A percentile compares a stretch with the other conserved stretches of the same genome.
Conservation (phyloP, 2,329 filamentous ascomycete genomes). For the Epichloe uncinata region DNA sequence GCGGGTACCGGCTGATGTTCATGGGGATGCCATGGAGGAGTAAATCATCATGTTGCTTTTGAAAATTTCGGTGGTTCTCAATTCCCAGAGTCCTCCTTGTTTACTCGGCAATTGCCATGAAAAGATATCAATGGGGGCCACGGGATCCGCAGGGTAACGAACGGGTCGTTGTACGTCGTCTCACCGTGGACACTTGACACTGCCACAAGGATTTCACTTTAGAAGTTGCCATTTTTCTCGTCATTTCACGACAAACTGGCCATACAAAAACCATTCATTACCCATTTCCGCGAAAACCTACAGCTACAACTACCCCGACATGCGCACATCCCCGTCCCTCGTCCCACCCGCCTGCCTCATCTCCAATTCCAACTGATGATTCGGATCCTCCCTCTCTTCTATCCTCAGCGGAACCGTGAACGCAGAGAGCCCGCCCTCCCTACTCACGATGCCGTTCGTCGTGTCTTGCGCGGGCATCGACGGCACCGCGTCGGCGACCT, state of each 20-base stretch:
- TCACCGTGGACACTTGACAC: too few species aligned
- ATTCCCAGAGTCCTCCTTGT: too few species aligned
- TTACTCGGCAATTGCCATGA: too few species aligned
- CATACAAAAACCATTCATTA: too few species aligned
- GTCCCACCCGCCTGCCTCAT: slow-evolving; percentile 31
- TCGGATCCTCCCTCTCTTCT: slow-evolving; percentile 29
- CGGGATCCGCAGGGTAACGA: too few species aligned
- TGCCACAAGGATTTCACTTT: too few species aligned
- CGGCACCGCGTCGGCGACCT: slow-evolving; percentile 12
- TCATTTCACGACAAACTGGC: too few species aligned
- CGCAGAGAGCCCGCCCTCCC: slow-evolving; percentile 8
- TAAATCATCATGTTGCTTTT: slow-evolving; percentile 16
- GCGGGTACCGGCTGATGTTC: slow-evolving; percentile 58
- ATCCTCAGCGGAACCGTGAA: slow-evolving; percentile 11
- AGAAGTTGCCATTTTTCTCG: too few species aligned
- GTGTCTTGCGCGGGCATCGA: slow-evolving; percentile 4
- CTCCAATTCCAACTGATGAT: slow-evolving; percentile 41
- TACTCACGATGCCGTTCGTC: slow-evolving; percentile 12
- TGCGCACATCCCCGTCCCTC: slow-evolving; percentile 42
- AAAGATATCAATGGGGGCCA: too few species aligned
- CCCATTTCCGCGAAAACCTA: neutral
- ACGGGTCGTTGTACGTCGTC: too few species aligned
- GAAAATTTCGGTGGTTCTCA: too few species aligned
- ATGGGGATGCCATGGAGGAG: slow-evolving; percentile 47
- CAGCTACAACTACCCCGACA: slow-evolving; percentile 33